A percentile compares a stretch with the other conserved stretches of the same genome.
Conservation (phyloP, 441 rosid genomes). For the Macaranga tanarius region DNA sequence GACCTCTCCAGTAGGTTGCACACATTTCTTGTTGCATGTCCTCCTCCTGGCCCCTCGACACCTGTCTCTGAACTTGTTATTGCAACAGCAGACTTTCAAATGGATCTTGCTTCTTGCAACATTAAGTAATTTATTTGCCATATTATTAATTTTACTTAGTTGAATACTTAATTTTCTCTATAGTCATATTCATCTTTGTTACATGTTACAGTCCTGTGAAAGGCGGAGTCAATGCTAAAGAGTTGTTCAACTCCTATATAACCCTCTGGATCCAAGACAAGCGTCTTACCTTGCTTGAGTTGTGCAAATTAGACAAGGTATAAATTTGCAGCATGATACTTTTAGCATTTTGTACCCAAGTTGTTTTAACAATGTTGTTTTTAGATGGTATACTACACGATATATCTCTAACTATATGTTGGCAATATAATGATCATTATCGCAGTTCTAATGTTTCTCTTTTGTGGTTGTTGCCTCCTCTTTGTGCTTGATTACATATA, state of each 20-base stretch:
- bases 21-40: constrained; percentile 71
- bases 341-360: neutral
- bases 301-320: constrained; percentile 88
- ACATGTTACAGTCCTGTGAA: constrained; percentile 58
- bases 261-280: constrained; percentile 82
- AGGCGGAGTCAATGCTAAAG: constrained; percentile 87
- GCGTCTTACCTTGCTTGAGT: constrained; percentile 62
- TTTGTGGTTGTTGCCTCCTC: neutral
- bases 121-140: constrained; percentile 45
- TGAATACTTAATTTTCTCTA: neutral
- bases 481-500: neutral
- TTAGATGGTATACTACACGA: neutral
- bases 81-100: constrained; percentile 89
- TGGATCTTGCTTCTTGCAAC: constrained; percentile 79
- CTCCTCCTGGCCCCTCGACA: constrained; percentile 81
- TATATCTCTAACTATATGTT: neutral
- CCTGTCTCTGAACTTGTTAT: constrained; percentile 82
- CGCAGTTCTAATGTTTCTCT: neutral
- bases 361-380: neutral
- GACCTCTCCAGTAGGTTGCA: constrained; percentile 77
- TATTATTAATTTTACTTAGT: neutral
- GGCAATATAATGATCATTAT: neutral
- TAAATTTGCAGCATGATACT: constrained; percentile 7
- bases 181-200: constrained; percentile 25
- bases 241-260: constrained; percentile 73